phyloP scores from a whole-genome alignment of 2,329 filamentous ascomycete genomes.

The Colletotrichum sp. region DNA sequence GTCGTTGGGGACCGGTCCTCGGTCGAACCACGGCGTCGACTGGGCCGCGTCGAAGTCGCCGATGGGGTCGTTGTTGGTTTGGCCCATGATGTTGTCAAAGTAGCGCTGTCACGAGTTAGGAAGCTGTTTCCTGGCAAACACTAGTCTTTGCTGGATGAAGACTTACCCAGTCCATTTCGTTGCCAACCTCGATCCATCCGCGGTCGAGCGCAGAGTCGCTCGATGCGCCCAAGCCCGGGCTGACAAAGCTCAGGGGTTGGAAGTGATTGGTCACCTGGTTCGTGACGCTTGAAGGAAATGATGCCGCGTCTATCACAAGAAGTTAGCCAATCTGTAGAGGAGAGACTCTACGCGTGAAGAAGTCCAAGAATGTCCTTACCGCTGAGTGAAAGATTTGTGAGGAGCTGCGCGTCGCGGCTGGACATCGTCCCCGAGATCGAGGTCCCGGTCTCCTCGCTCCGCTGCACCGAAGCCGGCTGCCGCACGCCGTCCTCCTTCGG shows the following conservation, averaged over 20 bases:
- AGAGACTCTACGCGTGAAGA: not conserved
- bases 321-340: not conserved
- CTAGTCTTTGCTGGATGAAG: not conserved
- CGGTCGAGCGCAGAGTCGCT: constrained; percentile 33
- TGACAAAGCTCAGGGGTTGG: not conserved
- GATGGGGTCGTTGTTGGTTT: constrained; percentile 7
- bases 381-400: constrained; percentile 22
- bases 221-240: constrained; percentile 18
- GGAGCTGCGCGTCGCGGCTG: constrained; percentile 21
- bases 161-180: constrained; percentile 44
- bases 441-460: not conserved
- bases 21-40: constrained; percentile 8
- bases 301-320: not conserved
- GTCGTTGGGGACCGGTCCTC: not conserved
- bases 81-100: constrained; percentile 19
- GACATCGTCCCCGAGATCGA: constrained; percentile 22
- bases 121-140: not conserved
- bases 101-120: constrained; percentile 9
- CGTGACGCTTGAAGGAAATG: not conserved
- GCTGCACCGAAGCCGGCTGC: constrained; percentile 19
- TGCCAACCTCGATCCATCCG: constrained; percentile 36
- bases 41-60: not conserved
- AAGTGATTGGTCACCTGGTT: constrained; percentile 1
- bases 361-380: not conserved
- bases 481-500: not conserved